Evolutionary conservation across 169 alveolate genomes (phyloP).

Genomic region (Eimeria sp.): DNA sequence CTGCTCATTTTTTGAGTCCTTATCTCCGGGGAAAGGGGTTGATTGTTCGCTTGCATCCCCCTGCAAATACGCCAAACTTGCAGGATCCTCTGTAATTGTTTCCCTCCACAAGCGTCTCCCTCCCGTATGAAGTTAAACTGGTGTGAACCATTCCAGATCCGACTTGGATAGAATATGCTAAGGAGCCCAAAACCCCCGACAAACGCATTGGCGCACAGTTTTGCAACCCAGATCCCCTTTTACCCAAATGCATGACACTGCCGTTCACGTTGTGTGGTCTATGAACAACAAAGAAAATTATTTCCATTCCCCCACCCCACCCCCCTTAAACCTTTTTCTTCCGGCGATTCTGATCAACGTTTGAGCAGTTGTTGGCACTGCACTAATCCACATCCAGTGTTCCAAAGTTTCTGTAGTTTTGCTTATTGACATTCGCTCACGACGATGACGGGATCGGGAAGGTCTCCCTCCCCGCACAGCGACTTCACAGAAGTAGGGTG

Average conservation of each 20-base stretch:
- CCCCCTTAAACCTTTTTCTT: background rate
- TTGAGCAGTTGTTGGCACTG: background rate
- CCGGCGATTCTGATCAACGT: background rate
- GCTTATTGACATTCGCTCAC: background rate
- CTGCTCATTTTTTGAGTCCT: background rate
- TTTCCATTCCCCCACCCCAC: background rate
- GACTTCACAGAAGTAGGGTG: background rate
- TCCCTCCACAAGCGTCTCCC: background rate
- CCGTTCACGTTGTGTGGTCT: background rate
- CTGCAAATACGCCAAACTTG: background rate
- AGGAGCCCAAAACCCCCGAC: background rate
- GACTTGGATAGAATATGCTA: background rate
- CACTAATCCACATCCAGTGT: background rate
- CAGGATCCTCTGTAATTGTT: background rate
- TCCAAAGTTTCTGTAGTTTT: background rate
- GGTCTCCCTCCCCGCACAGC: background rate
- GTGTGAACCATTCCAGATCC: background rate
- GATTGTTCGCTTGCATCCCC: background rate
- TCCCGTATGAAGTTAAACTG: background rate
- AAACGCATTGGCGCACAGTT: background rate
- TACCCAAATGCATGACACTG: background rate
- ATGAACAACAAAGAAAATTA: background rate
- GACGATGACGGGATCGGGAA: background rate
- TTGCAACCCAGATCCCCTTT: background rate
- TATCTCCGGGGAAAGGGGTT: background rate